phyloP scores from a whole-genome alignment of 2,329 filamentous ascomycete genomes.

The Fusarium lyarnte region DNA sequence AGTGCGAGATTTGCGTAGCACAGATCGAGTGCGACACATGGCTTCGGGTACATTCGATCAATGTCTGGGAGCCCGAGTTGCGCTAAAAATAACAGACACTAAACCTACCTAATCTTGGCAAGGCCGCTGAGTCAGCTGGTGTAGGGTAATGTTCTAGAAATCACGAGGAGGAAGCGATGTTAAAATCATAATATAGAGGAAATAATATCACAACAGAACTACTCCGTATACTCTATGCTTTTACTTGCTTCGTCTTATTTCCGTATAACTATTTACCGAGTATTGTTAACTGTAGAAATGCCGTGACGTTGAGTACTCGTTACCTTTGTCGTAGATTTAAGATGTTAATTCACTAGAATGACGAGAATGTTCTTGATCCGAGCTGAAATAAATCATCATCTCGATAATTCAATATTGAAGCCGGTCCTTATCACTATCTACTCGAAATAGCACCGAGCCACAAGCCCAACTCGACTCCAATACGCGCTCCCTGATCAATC shows the following conservation, averaged over 20 bases:
- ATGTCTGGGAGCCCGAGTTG: not conserved
- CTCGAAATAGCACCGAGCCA: constrained; percentile 41
- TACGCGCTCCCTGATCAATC: constrained; percentile 52
- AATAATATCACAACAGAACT: too few species aligned
- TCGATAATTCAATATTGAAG: rapidly evolving
- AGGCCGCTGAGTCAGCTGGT: not conserved
- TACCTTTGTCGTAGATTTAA: too few species aligned
- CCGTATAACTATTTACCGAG: rapidly evolving
- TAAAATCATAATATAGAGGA: rapidly evolving
- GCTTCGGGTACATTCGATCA: not conserved
- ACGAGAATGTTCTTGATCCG: rapidly evolving
- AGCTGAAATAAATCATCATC: rapidly evolving
- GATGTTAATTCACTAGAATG: rapidly evolving
- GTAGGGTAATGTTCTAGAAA: not conserved
- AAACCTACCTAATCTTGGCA: rapidly evolving
- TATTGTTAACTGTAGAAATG: too few species aligned
- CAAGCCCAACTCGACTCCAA: constrained; percentile 50
- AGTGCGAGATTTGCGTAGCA: not conserved
- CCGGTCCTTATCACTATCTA: rapidly evolving
- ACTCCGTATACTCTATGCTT: rapidly evolving
- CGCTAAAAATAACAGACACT: not conserved
- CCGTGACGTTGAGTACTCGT: too few species aligned
- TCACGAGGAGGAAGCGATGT: rapidly evolving
- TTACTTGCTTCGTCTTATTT: rapidly evolving
- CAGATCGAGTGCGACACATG: not conserved